Evolutionary conservation across 164 flowering plant species (phyloP).

Genomic region (Macadamia tetraphylla): DNA sequence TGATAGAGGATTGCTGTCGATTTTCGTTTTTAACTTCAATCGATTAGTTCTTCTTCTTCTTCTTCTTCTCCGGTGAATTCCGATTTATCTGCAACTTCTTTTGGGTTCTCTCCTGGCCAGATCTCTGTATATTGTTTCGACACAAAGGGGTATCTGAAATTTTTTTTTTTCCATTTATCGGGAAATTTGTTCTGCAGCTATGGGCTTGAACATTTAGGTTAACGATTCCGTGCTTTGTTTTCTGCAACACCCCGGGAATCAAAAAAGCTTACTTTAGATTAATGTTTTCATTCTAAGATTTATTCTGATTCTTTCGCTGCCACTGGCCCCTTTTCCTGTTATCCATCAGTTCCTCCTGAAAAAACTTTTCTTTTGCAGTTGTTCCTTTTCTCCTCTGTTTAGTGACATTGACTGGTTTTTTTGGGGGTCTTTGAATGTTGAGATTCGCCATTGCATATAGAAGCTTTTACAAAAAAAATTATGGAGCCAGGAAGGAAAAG

Average conservation of each 20-base stretch:
- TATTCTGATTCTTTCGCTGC: not conserved
- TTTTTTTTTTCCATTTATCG: not conserved
- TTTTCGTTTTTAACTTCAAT: not conserved
- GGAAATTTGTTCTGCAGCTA: constrained; percentile 18
- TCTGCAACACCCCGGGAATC: constrained; percentile 14
- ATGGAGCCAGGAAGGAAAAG: constrained; percentile 16
- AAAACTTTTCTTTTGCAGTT: constrained; percentile 2
- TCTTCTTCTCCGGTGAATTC: not conserved
- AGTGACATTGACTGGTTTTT: constrained; percentile 10
- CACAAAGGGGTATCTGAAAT: not conserved
- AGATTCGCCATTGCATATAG: constrained; percentile 29
- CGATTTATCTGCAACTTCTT: not conserved
- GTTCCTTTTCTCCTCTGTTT: constrained; percentile 1
- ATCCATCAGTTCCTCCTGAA: not conserved
- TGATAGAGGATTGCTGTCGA: not conserved
- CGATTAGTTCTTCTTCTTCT: not conserved
- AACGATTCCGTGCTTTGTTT: constrained; percentile 25
- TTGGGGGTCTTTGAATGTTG: constrained; percentile 4
- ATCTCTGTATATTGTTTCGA: not conserved
- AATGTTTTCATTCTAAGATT: not conserved
- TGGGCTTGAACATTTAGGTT: constrained; percentile 25
- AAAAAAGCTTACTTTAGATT: constrained; percentile 1
- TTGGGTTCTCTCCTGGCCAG: not conserved
- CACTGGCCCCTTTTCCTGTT: not conserved
- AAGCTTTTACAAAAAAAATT: constrained; percentile 14